These are phyloP conservation scores for Phytophthora cactorum DNA, from an alignment of 352 stramenopile genomes.

Conservation along the genomic window DNA sequence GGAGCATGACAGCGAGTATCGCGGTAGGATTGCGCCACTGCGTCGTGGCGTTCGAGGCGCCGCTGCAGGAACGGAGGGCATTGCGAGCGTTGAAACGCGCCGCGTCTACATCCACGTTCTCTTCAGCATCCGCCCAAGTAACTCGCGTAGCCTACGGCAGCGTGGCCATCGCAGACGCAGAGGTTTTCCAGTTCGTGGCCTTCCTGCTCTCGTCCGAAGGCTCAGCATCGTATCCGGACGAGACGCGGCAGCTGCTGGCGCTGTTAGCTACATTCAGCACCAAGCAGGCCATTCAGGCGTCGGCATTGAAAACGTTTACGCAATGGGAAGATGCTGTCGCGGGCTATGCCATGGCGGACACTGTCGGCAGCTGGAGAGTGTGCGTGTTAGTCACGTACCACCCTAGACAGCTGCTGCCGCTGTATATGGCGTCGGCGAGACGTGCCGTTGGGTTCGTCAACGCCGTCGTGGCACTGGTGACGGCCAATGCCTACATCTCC, in stretches of 20 bases:
- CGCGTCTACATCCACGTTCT: constrained; percentile 1
- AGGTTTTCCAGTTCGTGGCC: constrained; percentile 43
- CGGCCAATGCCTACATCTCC: constrained; percentile 85
- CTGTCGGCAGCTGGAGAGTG: background rate
- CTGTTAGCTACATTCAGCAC: constrained; percentile 3
- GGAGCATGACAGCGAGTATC: constrained; percentile 27
- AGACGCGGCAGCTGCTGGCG: constrained; percentile 33
- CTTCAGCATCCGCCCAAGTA: background rate
- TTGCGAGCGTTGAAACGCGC: constrained; percentile 27
- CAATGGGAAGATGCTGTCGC: constrained; percentile 27
- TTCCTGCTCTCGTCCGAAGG: constrained; percentile 39
- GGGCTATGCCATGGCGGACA: constrained; percentile 29
- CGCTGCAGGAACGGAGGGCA: constrained; percentile 35
- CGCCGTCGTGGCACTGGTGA: constrained; percentile 75
- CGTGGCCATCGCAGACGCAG: constrained; percentile 41
- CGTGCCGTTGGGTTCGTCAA: constrained; percentile 73
- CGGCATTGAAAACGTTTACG: constrained; percentile 9
- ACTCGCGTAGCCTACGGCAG: constrained; percentile 11
- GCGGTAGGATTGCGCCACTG: constrained; percentile 43
- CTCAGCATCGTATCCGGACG: constrained; percentile 23
- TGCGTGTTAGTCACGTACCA: constrained; percentile 57
- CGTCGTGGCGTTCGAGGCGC: constrained; percentile 55
- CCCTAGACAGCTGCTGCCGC: constrained; percentile 46
- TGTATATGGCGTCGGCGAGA: constrained; percentile 71
- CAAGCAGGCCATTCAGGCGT: constrained; percentile 1